Conservation (phyloP, 1,284 basidiomycete species). For the Moniliophthora roreri region DNA sequence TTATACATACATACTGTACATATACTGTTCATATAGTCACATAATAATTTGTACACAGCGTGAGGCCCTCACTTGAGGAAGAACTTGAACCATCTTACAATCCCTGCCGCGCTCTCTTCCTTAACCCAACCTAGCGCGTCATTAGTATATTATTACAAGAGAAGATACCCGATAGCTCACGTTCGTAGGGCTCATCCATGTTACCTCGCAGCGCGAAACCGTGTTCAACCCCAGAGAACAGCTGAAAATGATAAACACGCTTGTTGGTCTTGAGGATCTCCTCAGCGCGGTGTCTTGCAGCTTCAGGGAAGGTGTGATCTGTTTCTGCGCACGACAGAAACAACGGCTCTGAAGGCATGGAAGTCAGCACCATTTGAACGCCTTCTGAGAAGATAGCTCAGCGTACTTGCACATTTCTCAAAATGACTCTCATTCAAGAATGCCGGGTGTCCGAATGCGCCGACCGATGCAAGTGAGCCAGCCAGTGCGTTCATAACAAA, state of each 20-base stretch:
- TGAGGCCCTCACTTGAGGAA: too few species aligned
- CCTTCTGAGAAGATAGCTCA: neutral
- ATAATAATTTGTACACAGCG: too few species aligned
- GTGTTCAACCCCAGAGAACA: conserved; percentile 22
- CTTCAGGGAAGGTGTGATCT: conserved; percentile 20
- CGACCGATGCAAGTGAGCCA: conserved; percentile 8
- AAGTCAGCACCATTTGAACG: too few species aligned
- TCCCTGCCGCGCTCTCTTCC: conserved; percentile 18
- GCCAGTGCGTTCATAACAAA: conserved; percentile 21
- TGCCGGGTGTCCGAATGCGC: conserved; percentile 22
- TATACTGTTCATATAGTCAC: too few species aligned
- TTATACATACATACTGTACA: too few species aligned
- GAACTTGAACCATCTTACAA: conserved; percentile 18
- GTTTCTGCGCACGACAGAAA: conserved; percentile 21
- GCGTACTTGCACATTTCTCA: conserved; percentile 17
- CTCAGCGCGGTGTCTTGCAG: conserved; percentile 21
- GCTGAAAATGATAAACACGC: conserved; percentile 17
- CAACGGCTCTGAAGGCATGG: conserved; percentile 13
- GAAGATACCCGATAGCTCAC: conserved; percentile 10
- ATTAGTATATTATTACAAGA: neutral
- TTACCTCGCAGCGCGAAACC: conserved; percentile 21
- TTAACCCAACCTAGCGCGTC: conserved; percentile 14
- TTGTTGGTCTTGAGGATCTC: conserved; percentile 19
- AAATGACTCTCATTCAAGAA: conserved; percentile 22
- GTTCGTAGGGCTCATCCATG: conserved; percentile 15